These are phyloP conservation scores for Pseudopyrenochaeta lycopersici DNA, from an alignment of 2,329 filamentous ascomycete species.

Conservation along the genomic window DNA sequence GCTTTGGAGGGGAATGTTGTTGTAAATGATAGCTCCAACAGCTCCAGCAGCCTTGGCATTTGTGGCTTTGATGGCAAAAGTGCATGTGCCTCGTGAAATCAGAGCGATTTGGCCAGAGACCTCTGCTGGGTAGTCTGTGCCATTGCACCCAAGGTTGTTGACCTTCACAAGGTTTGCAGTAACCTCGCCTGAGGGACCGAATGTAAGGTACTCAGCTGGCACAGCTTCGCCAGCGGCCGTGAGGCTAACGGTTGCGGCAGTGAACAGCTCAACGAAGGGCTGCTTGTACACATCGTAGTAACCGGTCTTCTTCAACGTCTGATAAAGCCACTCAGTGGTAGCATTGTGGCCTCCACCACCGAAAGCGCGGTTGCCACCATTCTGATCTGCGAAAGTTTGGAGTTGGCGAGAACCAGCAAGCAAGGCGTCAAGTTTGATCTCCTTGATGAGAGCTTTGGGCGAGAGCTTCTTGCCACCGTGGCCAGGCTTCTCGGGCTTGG, in stretches of 20 bases:
- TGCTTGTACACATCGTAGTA: slow-evolving; percentile 48
- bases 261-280: slow-evolving; percentile 46
- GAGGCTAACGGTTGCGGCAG: slow-evolving; percentile 38
- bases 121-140: slow-evolving; percentile 66
- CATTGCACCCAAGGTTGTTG: slow-evolving; percentile 69
- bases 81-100: slow-evolving; percentile 71
- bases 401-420: slow-evolving; percentile 44
- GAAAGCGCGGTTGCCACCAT: slow-evolving; percentile 48
- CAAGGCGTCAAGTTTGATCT: slow-evolving; percentile 41
- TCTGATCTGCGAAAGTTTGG: slow-evolving; percentile 42
- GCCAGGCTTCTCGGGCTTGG: slow-evolving; percentile 10
- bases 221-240: slow-evolving; percentile 34
- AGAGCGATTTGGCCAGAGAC: slow-evolving; percentile 72
- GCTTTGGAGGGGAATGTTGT: slow-evolving; percentile 66
- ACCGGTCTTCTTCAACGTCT: slow-evolving; percentile 37
- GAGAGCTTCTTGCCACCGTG: slow-evolving; percentile 15
- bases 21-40: slow-evolving; percentile 74
- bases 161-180: slow-evolving; percentile 69
- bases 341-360: slow-evolving; percentile 46
- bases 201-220: slow-evolving; percentile 45
- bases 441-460: slow-evolving; percentile 33
- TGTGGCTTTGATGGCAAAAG: slow-evolving; percentile 74
- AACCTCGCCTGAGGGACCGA: slow-evolving; percentile 72
- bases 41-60: slow-evolving; percentile 74
- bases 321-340: slow-evolving; percentile 44